Conservation (phyloP, 75 land plant species). For the Sequoia sempervirens region DNA sequence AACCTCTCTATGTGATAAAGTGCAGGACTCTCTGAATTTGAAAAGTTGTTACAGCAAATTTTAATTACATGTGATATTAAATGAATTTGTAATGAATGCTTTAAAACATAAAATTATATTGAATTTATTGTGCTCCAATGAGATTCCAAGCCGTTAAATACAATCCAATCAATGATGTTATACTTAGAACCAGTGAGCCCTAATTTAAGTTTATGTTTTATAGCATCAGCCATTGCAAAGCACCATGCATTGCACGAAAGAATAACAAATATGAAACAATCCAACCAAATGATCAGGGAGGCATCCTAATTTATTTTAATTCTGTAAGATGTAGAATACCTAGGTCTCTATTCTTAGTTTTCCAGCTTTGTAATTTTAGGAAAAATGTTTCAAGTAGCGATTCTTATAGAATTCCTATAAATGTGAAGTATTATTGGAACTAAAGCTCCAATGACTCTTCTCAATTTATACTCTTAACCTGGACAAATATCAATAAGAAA, state of each 20-base stretch:
- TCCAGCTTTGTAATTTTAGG: background rate
- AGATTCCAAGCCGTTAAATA: background rate
- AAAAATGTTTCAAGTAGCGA: background rate
- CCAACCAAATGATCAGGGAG: background rate
- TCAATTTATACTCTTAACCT: background rate
- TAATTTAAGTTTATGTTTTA: background rate
- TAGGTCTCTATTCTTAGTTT: constrained; percentile 2
- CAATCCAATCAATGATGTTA: background rate
- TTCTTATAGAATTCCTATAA: background rate
- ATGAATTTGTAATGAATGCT: background rate
- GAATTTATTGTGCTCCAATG: background rate
- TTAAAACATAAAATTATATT: background rate
- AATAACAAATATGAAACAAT: background rate
- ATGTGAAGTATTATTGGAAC: background rate
- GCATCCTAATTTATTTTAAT: background rate
- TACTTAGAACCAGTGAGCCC: background rate
- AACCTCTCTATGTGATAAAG: background rate
- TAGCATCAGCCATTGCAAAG: background rate
- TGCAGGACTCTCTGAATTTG: background rate
- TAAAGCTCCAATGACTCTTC: background rate
- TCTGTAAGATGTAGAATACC: background rate
- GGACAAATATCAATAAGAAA: background rate
- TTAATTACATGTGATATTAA: background rate
- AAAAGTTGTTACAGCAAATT: background rate
- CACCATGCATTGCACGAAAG: background rate